Evolutionary conservation across 2,329 filamentous ascomycete species (phyloP).

Genomic region (Camptophora hylomeconis): DNA sequence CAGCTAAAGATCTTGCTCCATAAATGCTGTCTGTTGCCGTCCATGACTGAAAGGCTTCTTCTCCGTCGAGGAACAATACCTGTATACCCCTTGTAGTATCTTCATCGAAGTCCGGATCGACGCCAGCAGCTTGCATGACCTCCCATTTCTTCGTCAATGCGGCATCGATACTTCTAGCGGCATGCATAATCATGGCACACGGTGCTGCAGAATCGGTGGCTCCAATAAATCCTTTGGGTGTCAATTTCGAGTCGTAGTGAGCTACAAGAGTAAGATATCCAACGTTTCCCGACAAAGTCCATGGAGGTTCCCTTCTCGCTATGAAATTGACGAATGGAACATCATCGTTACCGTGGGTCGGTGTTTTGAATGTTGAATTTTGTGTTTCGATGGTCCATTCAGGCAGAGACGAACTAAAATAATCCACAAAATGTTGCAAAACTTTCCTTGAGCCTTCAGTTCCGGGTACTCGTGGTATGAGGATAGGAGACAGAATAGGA

Average conservation of each 20-base stretch:
- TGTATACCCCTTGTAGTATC: constrained; percentile 75
- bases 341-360: constrained; percentile 54
- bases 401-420: constrained; percentile 63
- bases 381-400: constrained; percentile 72
- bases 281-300: constrained; percentile 59
- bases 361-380: constrained; percentile 79
- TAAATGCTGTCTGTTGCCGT: constrained; percentile 73
- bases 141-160: constrained; percentile 75
- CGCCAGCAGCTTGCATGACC: constrained; percentile 50
- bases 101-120: constrained; percentile 33
- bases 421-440: constrained; percentile 70
- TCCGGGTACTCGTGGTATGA: constrained; percentile 78
- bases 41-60: constrained; percentile 83
- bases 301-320: constrained; percentile 76
- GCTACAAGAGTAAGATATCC: constrained; percentile 75
- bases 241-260: constrained; percentile 80
- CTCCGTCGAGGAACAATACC: constrained; percentile 80
- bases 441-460: constrained; percentile 61
- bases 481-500: constrained; percentile 68
- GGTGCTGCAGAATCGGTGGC: constrained; percentile 89
- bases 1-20: constrained; percentile 69
- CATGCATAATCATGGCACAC: constrained; percentile 85
- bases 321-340: constrained; percentile 83
- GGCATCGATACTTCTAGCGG: constrained; percentile 64
- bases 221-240: constrained; percentile 76